Conservation (phyloP, 306 rosid species). For the Cicer arietinum region DNA sequence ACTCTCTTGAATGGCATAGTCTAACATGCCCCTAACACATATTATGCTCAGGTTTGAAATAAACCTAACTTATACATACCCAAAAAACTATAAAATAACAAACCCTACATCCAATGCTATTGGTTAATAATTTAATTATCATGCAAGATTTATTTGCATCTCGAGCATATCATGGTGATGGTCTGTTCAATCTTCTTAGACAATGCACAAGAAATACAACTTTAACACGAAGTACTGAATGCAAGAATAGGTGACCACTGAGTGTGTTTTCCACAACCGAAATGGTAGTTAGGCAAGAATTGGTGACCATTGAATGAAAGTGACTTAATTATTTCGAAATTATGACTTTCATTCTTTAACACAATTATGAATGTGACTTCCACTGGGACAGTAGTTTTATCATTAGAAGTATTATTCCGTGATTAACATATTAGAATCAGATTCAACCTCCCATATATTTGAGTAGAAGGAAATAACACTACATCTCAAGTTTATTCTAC, state of each 20-base stretch:
- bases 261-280: too few relatives aligned
- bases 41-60: conserved; percentile 18
- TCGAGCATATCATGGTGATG: not conserved
- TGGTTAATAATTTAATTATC: not conserved
- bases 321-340: too few relatives aligned
- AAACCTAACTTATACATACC: conserved; percentile 22
- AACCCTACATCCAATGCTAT: conserved; percentile 14
- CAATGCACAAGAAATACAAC: not conserved
- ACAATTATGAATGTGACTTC: too few relatives aligned
- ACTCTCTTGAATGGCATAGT: not conserved
- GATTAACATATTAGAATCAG: too few relatives aligned
- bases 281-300: too few relatives aligned
- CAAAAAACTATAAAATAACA: conserved; percentile 23
- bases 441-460: too few relatives aligned
- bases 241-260: not conserved
- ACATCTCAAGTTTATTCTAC: too few relatives aligned
- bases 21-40: not conserved
- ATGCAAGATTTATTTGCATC: conserved; percentile 25
- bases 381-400: too few relatives aligned
- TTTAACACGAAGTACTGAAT: conserved; percentile 13
- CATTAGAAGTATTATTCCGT: too few relatives aligned
- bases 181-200: not conserved
- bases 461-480: too few relatives aligned
- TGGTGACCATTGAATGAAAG: too few relatives aligned
- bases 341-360: too few relatives aligned